Evolutionary conservation across 257 asterid genomes (phyloP).

Genomic region (Salvia hispanica): DNA sequence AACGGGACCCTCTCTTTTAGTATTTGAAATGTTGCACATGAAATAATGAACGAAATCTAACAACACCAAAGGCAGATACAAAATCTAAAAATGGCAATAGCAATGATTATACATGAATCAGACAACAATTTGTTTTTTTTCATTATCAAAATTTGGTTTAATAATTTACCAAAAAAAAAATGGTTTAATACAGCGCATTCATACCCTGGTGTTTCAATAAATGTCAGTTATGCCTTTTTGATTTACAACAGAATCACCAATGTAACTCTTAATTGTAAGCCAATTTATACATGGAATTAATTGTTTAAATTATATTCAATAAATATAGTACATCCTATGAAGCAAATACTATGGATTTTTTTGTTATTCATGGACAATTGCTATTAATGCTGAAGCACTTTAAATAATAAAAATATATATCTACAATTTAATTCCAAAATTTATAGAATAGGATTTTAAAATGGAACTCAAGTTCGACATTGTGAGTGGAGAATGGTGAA

Average conservation of each 20-base stretch:
- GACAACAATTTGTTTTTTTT: not conserved
- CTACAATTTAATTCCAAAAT: not conserved
- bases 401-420: not conserved
- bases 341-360: not conserved
- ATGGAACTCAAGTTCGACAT: not conserved
- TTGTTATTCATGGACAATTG: not conserved
- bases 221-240: not conserved
- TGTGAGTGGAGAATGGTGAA: not conserved
- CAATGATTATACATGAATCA: slow-evolving; percentile 15
- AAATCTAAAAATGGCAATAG: not conserved
- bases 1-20: too few species aligned
- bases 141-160: not conserved
- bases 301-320: slow-evolving; percentile 4
- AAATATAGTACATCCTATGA: not conserved
- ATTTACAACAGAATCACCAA: not conserved
- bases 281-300: not conserved
- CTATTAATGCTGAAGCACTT: not conserved
- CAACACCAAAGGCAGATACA: not conserved
- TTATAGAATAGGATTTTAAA: not conserved
- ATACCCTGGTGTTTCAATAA: slow-evolving; percentile 1
- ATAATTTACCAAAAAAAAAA: too few species aligned
- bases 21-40: not conserved
- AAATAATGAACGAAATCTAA: slow-evolving; percentile 14
- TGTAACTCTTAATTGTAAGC: too few species aligned
- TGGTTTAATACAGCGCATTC: not conserved